Evolutionary conservation across 345 rosid genomes (phyloP), one percentile per base, ranked within the genome.

Genomic region (Gossypium bickii): DNA sequence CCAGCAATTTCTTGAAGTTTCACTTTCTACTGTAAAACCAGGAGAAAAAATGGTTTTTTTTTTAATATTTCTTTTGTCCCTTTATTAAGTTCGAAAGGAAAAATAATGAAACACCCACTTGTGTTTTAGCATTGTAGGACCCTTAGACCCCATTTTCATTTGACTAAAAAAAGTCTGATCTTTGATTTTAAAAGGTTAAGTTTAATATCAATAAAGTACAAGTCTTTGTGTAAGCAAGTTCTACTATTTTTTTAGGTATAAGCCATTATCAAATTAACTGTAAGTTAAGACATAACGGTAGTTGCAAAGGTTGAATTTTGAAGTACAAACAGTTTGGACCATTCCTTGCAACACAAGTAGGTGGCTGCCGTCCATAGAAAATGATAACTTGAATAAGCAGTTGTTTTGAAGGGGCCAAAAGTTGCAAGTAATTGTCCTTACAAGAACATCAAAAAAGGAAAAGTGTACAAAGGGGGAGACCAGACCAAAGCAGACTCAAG

Each of bases 81-180:
- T 76, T 82, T 85, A 17, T 62, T 74, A 79, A 24, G 82, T 78
- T 13, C 83, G 70, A 84, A 83, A 67, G 81, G 86, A 75, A 86
- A 85, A 78, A 76, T 59, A 25, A 51, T 25, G 7, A 59, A 59
- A 60, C 49, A 60, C 71, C 72, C 78, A 57, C 62, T 66, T 74
- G 74, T 5, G n/a, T 6, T 12, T 13, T 60, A 5, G 41, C 41
- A 41, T 25, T 60, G 64, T 60, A 60, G 41, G 41, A 59, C 17
- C 61, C 18, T 1, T 2, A 22, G 56, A 34, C 9, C 3, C 44
- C 60, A 34, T 71, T 57, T 63, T 63, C 15, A 25, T 63, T 38
- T 66, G 70, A 22, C 1, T 5, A 5, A 34, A 9, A 45, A 45
- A 45, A 12, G 70, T 29, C 70, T 20, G 52, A 44, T 29, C 70